A percentile compares a stretch with the other conserved stretches of the same genome.
Evolutionary conservation across 148 eudicot species (phyloP).

Genomic region (Vaccinium myrtillus): DNA sequence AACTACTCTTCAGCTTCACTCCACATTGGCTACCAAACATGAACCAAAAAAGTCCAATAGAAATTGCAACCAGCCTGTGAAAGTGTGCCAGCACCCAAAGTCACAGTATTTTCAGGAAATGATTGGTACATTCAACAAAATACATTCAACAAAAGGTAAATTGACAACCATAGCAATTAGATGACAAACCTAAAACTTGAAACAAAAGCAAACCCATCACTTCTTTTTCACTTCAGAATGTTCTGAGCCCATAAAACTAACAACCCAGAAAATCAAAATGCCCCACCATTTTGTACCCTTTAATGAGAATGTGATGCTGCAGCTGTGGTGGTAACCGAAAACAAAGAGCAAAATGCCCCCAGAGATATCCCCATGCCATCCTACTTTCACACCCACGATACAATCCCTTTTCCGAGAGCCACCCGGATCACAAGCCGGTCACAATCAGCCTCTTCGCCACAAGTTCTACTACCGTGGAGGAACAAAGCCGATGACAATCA

Average conservation of each 20-base stretch:
- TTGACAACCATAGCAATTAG: too few species aligned
- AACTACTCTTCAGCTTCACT: conserved; percentile 11
- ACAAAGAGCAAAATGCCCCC: conserved; percentile 49
- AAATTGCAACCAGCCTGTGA: neutral
- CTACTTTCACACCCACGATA: conserved; percentile 21
- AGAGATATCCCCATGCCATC: conserved; percentile 25
- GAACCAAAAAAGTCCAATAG: neutral
- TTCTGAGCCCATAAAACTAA: neutral
- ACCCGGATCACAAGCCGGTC: neutral
- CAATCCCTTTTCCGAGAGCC: conserved; percentile 21
- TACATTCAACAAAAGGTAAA: neutral
- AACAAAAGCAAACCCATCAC: conserved; percentile 35
- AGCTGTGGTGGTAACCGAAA: neutral
- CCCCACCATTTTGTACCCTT: neutral
- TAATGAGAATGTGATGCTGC: neutral
- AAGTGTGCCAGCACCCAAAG: conserved; percentile 3
- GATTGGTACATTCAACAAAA: neutral
- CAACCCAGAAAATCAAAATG: neutral
- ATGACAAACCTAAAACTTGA: conserved; percentile 22
- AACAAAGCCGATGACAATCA: conserved; percentile 37
- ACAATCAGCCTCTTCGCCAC: neutral
- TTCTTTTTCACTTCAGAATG: conserved; percentile 30
- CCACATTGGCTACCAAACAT: neutral
- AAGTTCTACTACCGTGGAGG: neutral
- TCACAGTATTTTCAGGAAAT: neutral